phyloP scores from a whole-genome alignment of 2,329 filamentous ascomycete genomes.

The Colletotrichum tropicale region DNA sequence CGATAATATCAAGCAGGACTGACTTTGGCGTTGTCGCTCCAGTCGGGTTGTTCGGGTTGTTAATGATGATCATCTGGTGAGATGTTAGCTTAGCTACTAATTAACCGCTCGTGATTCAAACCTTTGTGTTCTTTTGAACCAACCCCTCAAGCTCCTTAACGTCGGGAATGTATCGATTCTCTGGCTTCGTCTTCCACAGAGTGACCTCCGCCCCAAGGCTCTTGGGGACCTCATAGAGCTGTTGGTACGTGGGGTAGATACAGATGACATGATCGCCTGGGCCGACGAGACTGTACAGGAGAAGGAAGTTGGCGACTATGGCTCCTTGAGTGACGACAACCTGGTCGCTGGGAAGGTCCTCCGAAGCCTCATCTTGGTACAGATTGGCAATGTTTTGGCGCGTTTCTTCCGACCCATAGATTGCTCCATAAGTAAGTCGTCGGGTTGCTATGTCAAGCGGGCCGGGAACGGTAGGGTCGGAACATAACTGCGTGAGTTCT shows the following conservation, averaged over 20 bases:
- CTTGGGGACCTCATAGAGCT: slow-evolving; percentile 74
- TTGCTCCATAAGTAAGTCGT: slow-evolving; percentile 72
- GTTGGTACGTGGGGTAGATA: slow-evolving; percentile 83
- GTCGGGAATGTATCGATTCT: slow-evolving; percentile 68
- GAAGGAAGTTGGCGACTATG: slow-evolving; percentile 77
- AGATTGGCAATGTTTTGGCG: slow-evolving; percentile 68
- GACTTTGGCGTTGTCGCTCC: slow-evolving; percentile 70
- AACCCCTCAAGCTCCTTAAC: slow-evolving; percentile 67
- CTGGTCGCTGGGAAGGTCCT: slow-evolving; percentile 49
- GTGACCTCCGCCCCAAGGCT: slow-evolving; percentile 76
- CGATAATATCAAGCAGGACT: slow-evolving; percentile 65
- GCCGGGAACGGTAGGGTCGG: slow-evolving; percentile 48
- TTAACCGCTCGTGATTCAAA: slow-evolving; percentile 32
- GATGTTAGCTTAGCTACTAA: slow-evolving; percentile 1
- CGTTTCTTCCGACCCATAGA: slow-evolving; percentile 70
- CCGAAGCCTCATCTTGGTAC: slow-evolving; percentile 59
- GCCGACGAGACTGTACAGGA: slow-evolving; percentile 71
- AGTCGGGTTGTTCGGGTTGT: slow-evolving; percentile 85
- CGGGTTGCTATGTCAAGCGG: slow-evolving; percentile 54
- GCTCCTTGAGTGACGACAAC: slow-evolving; percentile 77
- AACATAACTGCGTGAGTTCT: slow-evolving; percentile 64
- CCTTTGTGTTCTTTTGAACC: slow-evolving; percentile 70
- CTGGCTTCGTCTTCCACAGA: slow-evolving; percentile 70
- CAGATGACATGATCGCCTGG: slow-evolving; percentile 82
- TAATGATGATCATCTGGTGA: slow-evolving; percentile 53